These are phyloP conservation scores for Cercophora sp. DNA, from an alignment of 495 filamentous ascomycete genomes.

Conservation along the genomic window DNA sequence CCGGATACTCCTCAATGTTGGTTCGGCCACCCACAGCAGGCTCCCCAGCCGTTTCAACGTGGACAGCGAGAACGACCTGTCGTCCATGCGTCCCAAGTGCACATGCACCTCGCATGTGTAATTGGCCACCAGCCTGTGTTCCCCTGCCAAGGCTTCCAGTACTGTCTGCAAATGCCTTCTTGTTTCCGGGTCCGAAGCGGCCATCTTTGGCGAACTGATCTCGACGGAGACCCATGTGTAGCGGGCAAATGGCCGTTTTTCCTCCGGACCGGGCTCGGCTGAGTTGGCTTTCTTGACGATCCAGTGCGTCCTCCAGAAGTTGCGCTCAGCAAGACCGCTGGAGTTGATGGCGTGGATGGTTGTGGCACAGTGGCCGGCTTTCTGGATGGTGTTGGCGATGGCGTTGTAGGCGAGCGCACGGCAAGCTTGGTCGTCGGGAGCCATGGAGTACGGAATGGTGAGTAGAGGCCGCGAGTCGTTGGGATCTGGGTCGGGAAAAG, in stretches of 20 bases:
- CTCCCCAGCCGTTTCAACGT: conserved; percentile 27
- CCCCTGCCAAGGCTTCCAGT: conserved; percentile 12
- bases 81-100: conserved; percentile 29
- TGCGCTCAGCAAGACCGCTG: conserved; percentile 12
- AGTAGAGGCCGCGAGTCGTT: neutral
- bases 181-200: conserved; percentile 12
- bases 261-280: conserved; percentile 15
- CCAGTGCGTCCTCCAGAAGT: conserved; percentile 28
- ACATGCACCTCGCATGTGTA: conserved; percentile 31
- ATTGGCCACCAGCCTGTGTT: conserved; percentile 24
- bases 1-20: conserved; percentile 27
- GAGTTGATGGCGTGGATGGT: conserved; percentile 14
- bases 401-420: conserved; percentile 6
- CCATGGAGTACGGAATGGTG: neutral
- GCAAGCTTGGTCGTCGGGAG: neutral
- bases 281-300: conserved; percentile 34
- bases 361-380: conserved; percentile 15
- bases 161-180: conserved; percentile 14
- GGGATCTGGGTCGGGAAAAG: neutral
- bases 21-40: conserved; percentile 29
- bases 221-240: conserved; percentile 29
- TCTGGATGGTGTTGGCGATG: conserved; percentile 21
- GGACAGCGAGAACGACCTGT: conserved; percentile 18
- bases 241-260: conserved; percentile 8
- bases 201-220: conserved; percentile 28